phyloP scores from a whole-genome alignment of 2,329 filamentous ascomycete species.

The Botrytis elliptica region DNA sequence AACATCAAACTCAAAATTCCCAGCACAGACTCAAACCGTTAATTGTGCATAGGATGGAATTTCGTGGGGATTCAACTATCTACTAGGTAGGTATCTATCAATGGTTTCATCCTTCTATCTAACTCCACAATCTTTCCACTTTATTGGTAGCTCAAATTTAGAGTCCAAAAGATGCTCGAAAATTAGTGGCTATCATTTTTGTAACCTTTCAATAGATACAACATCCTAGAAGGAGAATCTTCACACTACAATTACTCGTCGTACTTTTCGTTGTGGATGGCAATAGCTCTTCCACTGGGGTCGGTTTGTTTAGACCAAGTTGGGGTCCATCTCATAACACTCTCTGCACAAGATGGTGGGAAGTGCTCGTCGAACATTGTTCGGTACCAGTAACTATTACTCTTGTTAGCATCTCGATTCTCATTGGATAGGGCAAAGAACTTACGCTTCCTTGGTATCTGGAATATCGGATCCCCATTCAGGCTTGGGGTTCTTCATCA shows the following conservation, averaged over 20 bases:
- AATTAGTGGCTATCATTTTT: neutral
- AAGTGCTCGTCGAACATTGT: slow-evolving; percentile 99
- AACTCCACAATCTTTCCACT: slow-evolving; percentile 14
- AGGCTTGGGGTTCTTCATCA: slow-evolving; percentile 96
- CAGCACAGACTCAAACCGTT: neutral
- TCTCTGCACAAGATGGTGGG: slow-evolving; percentile 84
- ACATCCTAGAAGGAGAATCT: neutral
- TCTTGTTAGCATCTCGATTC: neutral
- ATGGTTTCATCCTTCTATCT: slow-evolving; percentile 22
- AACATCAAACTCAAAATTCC: neutral
- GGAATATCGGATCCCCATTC: slow-evolving; percentile 94
- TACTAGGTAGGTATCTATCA: slow-evolving; percentile 7
- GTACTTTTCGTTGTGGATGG: slow-evolving; percentile 75
- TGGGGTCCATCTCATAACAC: slow-evolving; percentile 94
- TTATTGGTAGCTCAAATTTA: neutral
- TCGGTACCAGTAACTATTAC: slow-evolving; percentile 85
- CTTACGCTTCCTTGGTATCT: slow-evolving; percentile 92
- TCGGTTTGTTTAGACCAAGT: slow-evolving; percentile 97
- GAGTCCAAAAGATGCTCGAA: neutral
- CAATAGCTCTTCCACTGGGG: slow-evolving; percentile 82
- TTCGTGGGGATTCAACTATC: slow-evolving; percentile 13
- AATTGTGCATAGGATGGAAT: neutral
- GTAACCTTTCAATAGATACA: slow-evolving; percentile 4
- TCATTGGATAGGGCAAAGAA: slow-evolving; percentile 28
- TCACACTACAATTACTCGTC: slow-evolving; percentile 40